A percentile compares a stretch with the other conserved stretches of the same genome.
Conservation (phyloP, 2,329 filamentous ascomycete species). For the Bipolaris victoriae region DNA sequence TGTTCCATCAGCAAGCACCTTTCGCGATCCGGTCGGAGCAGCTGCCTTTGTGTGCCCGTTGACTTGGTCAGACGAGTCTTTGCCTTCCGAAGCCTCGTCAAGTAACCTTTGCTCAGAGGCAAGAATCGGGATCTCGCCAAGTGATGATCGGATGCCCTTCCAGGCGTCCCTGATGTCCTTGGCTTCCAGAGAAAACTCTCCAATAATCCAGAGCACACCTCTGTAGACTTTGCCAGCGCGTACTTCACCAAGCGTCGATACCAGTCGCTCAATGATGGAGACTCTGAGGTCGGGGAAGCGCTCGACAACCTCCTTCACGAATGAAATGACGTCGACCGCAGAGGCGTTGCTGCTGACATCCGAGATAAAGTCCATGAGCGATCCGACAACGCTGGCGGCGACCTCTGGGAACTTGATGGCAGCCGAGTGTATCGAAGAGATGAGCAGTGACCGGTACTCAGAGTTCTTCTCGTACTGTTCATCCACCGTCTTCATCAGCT, state of each 20-base stretch:
- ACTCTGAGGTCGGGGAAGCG: constrained; percentile 91
- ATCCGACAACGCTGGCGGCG: constrained; percentile 91
- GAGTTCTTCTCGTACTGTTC: constrained; percentile 90
- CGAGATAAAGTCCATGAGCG: constrained; percentile 98
- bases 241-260: constrained; percentile 89
- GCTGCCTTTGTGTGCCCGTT: constrained; percentile 80
- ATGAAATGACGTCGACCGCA: constrained; percentile 96
- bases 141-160: constrained; percentile 91
- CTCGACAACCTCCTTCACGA: constrained; percentile 98
- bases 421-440: constrained; percentile 96
- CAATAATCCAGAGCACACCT: constrained; percentile 95
- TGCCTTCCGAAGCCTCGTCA: constrained; percentile 72
- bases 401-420: constrained; percentile 99
- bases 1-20: constrained; percentile 93
- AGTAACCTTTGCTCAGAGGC: constrained; percentile 91
- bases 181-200: constrained; percentile 93
- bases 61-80: constrained; percentile 70
- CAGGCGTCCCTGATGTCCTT: constrained; percentile 94
- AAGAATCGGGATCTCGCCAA: constrained; percentile 96
- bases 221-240: constrained; percentile 96
- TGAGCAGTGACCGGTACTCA: constrained; percentile 76
- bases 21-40: constrained; percentile 81
- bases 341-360: constrained; percentile 99
- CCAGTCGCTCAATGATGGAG: constrained; percentile 85
- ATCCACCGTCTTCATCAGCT: constrained; percentile 95